A percentile compares a stretch with the other conserved stretches of the same genome.
Conservation (phyloP, 2,329 filamentous ascomycete species). For the Exserohilum turcica region DNA sequence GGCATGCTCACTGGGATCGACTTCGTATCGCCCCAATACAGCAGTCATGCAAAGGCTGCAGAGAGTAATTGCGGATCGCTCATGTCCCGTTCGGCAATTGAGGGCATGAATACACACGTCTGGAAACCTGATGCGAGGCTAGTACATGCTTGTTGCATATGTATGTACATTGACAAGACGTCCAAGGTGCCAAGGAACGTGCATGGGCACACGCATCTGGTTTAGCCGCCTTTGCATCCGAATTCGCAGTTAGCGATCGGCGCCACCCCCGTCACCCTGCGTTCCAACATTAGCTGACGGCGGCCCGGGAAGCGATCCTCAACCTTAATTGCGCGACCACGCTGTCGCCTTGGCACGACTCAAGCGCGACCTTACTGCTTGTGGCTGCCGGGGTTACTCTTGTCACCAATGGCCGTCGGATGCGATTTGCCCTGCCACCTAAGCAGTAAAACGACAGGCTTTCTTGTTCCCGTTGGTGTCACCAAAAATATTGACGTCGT, state of each 20-base stretch:
- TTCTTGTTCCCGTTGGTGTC: conserved; percentile 1
- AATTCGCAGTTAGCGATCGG: conserved; percentile 26
- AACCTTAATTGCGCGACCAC: conserved; percentile 32
- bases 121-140: conserved; percentile 14
- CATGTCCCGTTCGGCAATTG: conserved; percentile 12
- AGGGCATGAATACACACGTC: conserved; percentile 14
- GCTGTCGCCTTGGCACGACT: conserved; percentile 12
- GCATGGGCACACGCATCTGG: conserved; percentile 27
- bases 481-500: neutral
- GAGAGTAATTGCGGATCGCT: conserved; percentile 11
- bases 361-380: conserved; percentile 1
- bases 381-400: conserved; percentile 19
- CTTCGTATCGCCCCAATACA: conserved; percentile 15
- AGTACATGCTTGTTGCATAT: conserved; percentile 15
- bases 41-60: conserved; percentile 7
- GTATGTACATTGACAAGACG: conserved; percentile 7
- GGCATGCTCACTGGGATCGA: conserved; percentile 12
- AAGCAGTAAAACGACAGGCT: conserved; percentile 12
- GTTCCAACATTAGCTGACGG: conserved; percentile 18
- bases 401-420: conserved; percentile 20
- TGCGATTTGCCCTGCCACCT: conserved; percentile 15
- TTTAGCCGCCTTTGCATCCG: conserved; percentile 30
- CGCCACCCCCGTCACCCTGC: conserved; percentile 29
- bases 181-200: conserved; percentile 21
- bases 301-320: conserved; percentile 26